A percentile compares a stretch with the other conserved stretches of the same genome.
phyloP scores from a whole-genome alignment of 768 basidiomycete species.

The Amanita pallidorosea region DNA sequence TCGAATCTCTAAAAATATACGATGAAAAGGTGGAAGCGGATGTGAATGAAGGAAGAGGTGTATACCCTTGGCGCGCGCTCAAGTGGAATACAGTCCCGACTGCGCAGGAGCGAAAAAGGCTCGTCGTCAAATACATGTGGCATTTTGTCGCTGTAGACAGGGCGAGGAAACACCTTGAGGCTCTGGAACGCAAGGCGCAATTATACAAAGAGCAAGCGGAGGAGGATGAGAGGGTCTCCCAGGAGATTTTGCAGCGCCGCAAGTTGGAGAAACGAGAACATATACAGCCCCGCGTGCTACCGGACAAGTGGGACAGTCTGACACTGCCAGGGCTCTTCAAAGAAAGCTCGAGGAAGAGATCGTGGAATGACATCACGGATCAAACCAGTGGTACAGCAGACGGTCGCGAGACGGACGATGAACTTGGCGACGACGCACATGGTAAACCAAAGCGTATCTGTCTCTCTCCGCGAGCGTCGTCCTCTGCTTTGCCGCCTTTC shows the following conservation, averaged over 20 bases:
- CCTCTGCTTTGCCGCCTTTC: not conserved
- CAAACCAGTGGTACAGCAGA: not conserved
- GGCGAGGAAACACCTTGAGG: constrained; percentile 1
- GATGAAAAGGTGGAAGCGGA: constrained; percentile 11
- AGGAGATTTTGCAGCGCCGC: not conserved
- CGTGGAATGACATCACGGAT: not conserved
- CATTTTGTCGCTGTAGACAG: constrained; percentile 1
- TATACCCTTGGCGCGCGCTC: constrained; percentile 4
- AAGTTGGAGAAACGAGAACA: not conserved
- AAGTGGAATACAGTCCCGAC: constrained; percentile 6
- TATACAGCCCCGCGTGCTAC: not conserved
- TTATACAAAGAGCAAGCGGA: constrained; percentile 1
- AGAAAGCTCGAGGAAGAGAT: not conserved
- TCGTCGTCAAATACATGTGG: constrained; percentile 6
- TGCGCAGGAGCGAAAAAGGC: not conserved
- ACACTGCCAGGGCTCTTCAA: not conserved
- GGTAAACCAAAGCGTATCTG: not conserved
- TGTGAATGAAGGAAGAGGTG: constrained; percentile 4
- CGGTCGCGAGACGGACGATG: not conserved
- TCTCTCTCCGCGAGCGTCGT: constrained; percentile 4
- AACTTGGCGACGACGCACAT: not conserved
- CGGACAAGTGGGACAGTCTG: not conserved
- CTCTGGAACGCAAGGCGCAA: not conserved
- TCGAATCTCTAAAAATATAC: constrained; percentile 19
- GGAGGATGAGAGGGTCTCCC: not conserved